Percentiles rank a stretch among this genome's conserved stretches.
Evolutionary conservation across 768 basidiomycete species (phyloP).

Genomic region (Solioccasus polychromus): DNA sequence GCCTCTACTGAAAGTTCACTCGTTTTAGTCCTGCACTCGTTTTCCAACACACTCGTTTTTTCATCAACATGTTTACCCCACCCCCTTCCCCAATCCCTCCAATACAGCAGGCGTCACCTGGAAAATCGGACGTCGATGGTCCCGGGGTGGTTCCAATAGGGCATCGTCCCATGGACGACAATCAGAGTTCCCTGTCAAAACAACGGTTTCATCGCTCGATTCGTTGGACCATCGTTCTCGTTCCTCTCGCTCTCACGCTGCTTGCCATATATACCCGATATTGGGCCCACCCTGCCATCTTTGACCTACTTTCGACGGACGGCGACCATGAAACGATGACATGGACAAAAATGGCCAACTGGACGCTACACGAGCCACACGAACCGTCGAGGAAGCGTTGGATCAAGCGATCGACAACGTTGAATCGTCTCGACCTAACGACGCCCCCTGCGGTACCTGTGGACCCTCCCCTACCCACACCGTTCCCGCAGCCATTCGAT

Average conservation of each 20-base stretch:
- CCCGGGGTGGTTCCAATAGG: conserved; percentile 5
- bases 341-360: conserved; percentile 30
- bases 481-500: conserved; percentile 78
- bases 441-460: conserved; percentile 27
- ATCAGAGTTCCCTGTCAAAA: conserved; percentile 20
- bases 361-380: conserved; percentile 45
- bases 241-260: conserved; percentile 54
- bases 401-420: conserved; percentile 11
- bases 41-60: conserved; percentile 26
- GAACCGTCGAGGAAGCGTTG: conserved; percentile 10
- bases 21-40: conserved; percentile 24
- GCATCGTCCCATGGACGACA: conserved; percentile 1
- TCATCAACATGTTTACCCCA: conserved; percentile 38
- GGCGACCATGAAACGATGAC: conserved; percentile 29
- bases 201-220: conserved; percentile 37
- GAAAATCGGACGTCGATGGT: neutral
- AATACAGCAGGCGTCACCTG: conserved; percentile 6
- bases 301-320: conserved; percentile 38
- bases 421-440: conserved; percentile 7
- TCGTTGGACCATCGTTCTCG: conserved; percentile 50
- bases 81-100: conserved; percentile 40
- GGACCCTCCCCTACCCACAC: conserved; percentile 57
- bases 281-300: conserved; percentile 44
- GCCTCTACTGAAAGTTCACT: conserved; percentile 1
- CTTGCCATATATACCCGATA: conserved; percentile 54